Conservation (phyloP, 768 basidiomycete species). For the Plicaturopsis crispa region DNA sequence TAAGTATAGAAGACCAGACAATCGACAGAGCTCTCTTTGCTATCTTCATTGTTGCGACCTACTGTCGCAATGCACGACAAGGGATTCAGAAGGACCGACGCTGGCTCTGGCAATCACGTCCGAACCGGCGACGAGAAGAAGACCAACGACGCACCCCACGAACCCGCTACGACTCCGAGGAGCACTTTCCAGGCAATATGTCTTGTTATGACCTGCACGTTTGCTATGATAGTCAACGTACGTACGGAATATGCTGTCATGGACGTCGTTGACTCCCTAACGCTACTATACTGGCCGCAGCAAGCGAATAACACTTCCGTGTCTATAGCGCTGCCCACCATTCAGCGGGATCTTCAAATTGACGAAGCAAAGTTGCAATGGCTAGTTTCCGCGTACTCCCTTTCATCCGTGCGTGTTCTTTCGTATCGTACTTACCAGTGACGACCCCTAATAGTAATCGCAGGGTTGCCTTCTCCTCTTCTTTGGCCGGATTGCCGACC, state of each 20-base stretch:
- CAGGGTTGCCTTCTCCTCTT: conserved; percentile 76
- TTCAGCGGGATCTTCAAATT: conserved; percentile 4
- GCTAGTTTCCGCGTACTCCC: conserved; percentile 1
- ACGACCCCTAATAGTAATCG: too few species aligned
- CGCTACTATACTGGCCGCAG: background rate
- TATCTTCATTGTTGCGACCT: too few species aligned
- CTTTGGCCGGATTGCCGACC: conserved; percentile 73
- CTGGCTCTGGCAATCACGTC: too few species aligned
- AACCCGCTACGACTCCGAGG: too few species aligned
- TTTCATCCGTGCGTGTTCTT: background rate
- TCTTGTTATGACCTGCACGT: conserved; percentile 18
- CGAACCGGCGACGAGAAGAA: too few species aligned
- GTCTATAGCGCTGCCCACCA: conserved; percentile 2
- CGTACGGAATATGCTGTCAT: conserved; percentile 3
- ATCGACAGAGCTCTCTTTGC: too few species aligned
- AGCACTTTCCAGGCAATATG: conserved; percentile 14
- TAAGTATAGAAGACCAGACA: too few species aligned
- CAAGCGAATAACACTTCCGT: conserved; percentile 3
- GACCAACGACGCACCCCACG: too few species aligned
- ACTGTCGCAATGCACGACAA: too few species aligned
- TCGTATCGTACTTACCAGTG: too few species aligned
- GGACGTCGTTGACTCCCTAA: background rate
- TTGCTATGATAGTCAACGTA: conserved; percentile 20
- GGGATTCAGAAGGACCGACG: too few species aligned
- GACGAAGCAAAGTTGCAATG: conserved; percentile 6